Evolutionary conservation across 345 rosid species (phyloP).

Genomic region (Lumnitzera racemosa): DNA sequence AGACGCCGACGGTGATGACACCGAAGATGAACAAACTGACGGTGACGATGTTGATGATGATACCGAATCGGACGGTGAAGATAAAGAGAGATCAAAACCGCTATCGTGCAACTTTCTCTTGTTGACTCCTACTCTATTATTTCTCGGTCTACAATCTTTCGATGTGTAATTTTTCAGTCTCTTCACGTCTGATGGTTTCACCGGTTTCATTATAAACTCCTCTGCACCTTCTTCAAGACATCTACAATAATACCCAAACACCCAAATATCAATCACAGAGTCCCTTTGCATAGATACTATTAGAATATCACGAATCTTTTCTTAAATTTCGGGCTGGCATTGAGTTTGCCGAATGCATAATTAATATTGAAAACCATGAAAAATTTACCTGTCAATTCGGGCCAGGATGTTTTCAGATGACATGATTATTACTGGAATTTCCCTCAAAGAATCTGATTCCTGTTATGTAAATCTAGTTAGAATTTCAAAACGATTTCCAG

Average conservation of each 20-base stretch:
- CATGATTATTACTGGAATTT: constrained; percentile 91
- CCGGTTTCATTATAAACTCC: constrained; percentile 89
- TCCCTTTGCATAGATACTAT: no score
- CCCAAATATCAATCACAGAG: no score
- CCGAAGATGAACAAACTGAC: no score
- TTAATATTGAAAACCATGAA: no score
- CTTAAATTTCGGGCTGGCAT: no score
- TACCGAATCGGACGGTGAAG: constrained; percentile 16
- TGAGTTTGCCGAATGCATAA: no score
- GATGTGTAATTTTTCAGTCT: constrained; percentile 51
- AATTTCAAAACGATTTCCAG: no score
- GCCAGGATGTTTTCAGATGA: constrained; percentile 88
- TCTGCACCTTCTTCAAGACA: constrained; percentile 97
- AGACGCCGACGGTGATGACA: constrained; percentile 14
- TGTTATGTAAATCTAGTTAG: constrained; percentile 14
- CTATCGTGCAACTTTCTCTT: constrained; percentile 56
- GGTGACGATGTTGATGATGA: constrained; percentile 6
- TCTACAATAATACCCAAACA: constrained; percentile 17
- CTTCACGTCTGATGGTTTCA: constrained; percentile 79
- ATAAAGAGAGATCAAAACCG: constrained; percentile 16
- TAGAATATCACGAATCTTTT: no score
- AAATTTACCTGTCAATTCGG: constrained; percentile 62
- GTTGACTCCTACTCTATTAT: constrained; percentile 13
- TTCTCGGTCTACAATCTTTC: constrained; percentile 25
- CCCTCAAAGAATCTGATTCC: constrained; percentile 66